phyloP scores from a whole-genome alignment of 371 early-diverging fungal genomes.

The Aphelidium insulamus region DNA sequence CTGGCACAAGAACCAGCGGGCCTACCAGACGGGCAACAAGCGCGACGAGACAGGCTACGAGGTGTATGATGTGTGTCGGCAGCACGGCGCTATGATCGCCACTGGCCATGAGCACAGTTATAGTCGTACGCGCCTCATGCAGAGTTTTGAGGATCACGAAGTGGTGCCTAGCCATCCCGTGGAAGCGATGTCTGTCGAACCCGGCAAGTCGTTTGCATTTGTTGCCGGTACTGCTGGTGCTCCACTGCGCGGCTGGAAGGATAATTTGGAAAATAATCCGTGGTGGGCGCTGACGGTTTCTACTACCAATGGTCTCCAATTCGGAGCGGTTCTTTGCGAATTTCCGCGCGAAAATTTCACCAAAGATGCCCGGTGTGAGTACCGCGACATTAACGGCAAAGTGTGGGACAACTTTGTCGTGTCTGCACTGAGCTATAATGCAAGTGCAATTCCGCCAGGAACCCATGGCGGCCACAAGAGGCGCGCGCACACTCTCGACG shows the following conservation, averaged over 20 bases:
- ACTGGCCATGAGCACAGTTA: constrained; percentile 9
- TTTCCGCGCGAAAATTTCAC: constrained; percentile 7
- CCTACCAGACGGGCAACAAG: constrained; percentile 15
- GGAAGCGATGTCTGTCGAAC: constrained; percentile 3
- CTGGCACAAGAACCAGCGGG: constrained; percentile 18
- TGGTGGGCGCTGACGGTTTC: constrained; percentile 16
- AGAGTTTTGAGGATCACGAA: constrained; percentile 5
- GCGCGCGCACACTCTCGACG: too few relatives aligned
- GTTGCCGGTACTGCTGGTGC: constrained; percentile 16
- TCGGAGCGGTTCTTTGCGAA: constrained; percentile 13
- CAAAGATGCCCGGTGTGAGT: constrained; percentile 8
- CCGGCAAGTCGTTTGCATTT: constrained; percentile 10
- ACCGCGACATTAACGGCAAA: constrained; percentile 9
- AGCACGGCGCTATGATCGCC: constrained; percentile 13
- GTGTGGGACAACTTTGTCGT: constrained; percentile 10
- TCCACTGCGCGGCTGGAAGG: constrained; percentile 8
- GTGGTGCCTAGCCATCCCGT: constrained; percentile 1
- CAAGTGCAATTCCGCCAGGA: too few relatives aligned
- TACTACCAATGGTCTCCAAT: constrained; percentile 8
- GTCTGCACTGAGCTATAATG: too few relatives aligned
- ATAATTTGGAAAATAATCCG: constrained; percentile 4
- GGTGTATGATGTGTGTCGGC: constrained; percentile 11
- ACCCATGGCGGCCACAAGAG: too few relatives aligned
- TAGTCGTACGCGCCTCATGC: constrained; percentile 11
- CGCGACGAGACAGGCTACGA: constrained; percentile 15